A percentile compares a stretch with the other conserved stretches of the same genome.
phyloP scores from a whole-genome alignment of 441 rosid species.

The Euphorbia celastroides region DNA sequence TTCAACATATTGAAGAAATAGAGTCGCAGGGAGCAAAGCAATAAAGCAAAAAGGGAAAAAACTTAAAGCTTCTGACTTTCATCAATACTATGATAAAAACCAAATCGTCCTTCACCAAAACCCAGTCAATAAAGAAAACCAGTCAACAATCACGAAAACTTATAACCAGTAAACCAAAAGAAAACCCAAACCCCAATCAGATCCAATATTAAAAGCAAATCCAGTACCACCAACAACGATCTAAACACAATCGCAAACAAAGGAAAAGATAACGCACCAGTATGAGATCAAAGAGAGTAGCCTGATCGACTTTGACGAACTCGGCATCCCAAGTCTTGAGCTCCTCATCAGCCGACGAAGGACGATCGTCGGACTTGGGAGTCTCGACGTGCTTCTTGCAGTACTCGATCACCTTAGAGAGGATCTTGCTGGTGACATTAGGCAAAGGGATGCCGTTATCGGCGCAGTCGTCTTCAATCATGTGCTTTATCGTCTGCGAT shows the following conservation, averaged over 20 bases:
- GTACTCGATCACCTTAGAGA: neutral
- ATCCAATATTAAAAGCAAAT: neutral
- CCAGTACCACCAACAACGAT: neutral
- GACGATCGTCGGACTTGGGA: neutral
- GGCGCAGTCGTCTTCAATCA: neutral
- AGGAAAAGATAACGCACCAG: too few species aligned
- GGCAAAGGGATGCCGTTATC: neutral
- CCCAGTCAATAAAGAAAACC: too few species aligned
- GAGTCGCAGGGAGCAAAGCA: neutral
- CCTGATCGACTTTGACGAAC: neutral
- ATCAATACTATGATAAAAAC: neutral
- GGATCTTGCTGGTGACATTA: neutral
- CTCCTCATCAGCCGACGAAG: neutral
- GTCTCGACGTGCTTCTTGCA: constrained; percentile 1
- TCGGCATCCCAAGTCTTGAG: neutral
- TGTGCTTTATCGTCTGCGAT: neutral
- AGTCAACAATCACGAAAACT: neutral
- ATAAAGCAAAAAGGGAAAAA: neutral
- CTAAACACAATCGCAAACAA: neutral
- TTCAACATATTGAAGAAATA: neutral
- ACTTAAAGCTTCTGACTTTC: neutral
- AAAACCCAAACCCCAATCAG: neutral
- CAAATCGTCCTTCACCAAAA: neutral
- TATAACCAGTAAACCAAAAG: neutral
- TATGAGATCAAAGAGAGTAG: neutral